Percentiles rank a stretch among this genome's conserved stretches.
phyloP scores from a whole-genome alignment of 495 filamentous ascomycete genomes.

The Jackrogersella multiformis region DNA sequence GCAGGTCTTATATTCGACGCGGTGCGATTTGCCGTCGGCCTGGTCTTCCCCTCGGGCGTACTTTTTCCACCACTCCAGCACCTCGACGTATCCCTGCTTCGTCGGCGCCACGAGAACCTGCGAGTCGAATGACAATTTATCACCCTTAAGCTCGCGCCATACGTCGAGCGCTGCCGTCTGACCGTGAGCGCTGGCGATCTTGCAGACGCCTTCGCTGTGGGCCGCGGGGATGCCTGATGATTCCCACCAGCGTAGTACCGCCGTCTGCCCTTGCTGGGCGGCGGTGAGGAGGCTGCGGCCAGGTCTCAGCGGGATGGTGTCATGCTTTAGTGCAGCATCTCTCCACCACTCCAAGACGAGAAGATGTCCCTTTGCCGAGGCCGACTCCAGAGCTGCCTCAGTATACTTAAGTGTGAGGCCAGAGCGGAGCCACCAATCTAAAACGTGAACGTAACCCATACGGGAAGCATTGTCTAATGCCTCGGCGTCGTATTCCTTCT shows the following conservation, averaged over 20 bases:
- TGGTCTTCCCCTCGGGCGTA: constrained; percentile 67
- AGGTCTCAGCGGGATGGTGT: constrained; percentile 67
- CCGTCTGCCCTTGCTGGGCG: constrained; percentile 77
- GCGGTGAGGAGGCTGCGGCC: constrained; percentile 83
- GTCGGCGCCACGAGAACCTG: constrained; percentile 90
- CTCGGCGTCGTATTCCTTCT: constrained; percentile 77
- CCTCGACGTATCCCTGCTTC: constrained; percentile 81
- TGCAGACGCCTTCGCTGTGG: constrained; percentile 79
- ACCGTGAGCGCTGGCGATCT: constrained; percentile 84
- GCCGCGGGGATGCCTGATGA: constrained; percentile 75
- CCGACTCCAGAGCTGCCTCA: constrained; percentile 85
- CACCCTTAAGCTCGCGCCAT: constrained; percentile 79
- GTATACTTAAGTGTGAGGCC: constrained; percentile 84
- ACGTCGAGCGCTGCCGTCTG: constrained; percentile 84
- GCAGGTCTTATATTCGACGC: constrained; percentile 92
- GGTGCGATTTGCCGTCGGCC: constrained; percentile 53
- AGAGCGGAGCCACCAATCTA: constrained; percentile 91
- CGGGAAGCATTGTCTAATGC: constrained; percentile 87
- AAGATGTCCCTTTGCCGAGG: constrained; percentile 83
- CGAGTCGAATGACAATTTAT: constrained; percentile 87
- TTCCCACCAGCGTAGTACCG: constrained; percentile 84
- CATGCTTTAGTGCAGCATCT: constrained; percentile 59
- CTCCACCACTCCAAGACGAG: constrained; percentile 93
- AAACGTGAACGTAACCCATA: constrained; percentile 80
- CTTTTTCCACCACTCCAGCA: constrained; percentile 90